phyloP scores from a whole-genome alignment of 169 alveolate species.

The Cryptosporidium viatorum region DNA sequence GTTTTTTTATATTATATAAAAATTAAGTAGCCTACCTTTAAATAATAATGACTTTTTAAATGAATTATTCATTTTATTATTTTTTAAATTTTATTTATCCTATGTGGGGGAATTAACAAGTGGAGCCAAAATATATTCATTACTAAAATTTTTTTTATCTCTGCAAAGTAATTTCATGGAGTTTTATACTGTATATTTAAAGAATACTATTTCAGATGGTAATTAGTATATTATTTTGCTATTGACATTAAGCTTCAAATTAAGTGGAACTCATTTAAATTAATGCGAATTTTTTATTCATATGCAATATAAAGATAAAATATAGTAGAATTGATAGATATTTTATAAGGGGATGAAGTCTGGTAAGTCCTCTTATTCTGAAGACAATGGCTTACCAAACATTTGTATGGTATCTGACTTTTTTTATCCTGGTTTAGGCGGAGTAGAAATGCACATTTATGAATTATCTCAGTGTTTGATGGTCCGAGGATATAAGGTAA shows the following conservation, averaged over 20 bases:
- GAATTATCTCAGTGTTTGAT: constrained; percentile 93
- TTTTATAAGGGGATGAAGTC: background rate
- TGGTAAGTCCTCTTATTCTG: background rate
- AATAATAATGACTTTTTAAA: background rate
- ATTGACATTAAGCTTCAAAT: background rate
- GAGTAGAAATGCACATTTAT: constrained; percentile 98
- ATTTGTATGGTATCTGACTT: constrained; percentile 88
- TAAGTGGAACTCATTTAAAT: background rate
- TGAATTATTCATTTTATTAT: background rate
- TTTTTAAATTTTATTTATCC: background rate
- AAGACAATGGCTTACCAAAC: constrained; percentile 32
- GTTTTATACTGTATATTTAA: background rate
- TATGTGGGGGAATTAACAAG: background rate
- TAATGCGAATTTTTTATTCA: background rate
- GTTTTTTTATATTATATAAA: background rate
- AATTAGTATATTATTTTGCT: background rate
- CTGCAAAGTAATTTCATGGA: background rate
- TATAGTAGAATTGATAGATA: background rate
- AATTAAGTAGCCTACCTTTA: no score
- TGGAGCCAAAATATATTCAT: background rate
- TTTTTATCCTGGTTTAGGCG: constrained; percentile 97
- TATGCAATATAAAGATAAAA: background rate
- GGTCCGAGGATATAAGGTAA: constrained; percentile 95
- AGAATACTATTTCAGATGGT: background rate
- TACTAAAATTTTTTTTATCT: background rate